Evolutionary conservation across 176 grass and related monocot species (phyloP).

Genomic region (Aegilops umbellulata): DNA sequence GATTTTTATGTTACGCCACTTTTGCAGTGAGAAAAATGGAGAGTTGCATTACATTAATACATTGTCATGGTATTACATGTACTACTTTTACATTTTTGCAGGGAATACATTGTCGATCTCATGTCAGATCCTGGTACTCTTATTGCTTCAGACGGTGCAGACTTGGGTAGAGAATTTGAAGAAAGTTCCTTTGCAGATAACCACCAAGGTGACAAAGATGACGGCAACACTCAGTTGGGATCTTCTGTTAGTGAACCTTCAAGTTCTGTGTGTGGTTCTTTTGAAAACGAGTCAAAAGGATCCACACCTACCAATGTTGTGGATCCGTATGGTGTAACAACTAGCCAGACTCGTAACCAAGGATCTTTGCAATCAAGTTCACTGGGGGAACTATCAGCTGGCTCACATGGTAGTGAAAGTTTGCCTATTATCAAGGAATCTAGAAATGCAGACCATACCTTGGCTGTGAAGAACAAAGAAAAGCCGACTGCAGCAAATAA

Average conservation of each 20-base stretch:
- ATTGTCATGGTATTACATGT: background rate
- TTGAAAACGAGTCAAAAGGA: constrained; percentile 38
- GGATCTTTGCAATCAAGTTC: constrained; percentile 41
- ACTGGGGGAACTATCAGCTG: constrained; percentile 33
- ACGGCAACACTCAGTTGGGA: constrained; percentile 32
- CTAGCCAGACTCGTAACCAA: constrained; percentile 28
- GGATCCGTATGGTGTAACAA: constrained; percentile 28
- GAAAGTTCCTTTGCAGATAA: constrained; percentile 43
- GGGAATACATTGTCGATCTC: constrained; percentile 95
- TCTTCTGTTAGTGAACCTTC: constrained; percentile 53
- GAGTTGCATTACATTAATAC: constrained; percentile 15
- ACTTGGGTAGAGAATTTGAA: constrained; percentile 58
- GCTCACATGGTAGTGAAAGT: constrained; percentile 35
- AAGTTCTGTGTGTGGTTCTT: constrained; percentile 47
- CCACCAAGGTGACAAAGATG: constrained; percentile 44
- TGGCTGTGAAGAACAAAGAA: constrained; percentile 37
- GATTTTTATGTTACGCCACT: background rate
- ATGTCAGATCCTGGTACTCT: constrained; percentile 96
- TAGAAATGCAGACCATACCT: constrained; percentile 29
- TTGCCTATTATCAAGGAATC: constrained; percentile 36
- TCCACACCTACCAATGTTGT: constrained; percentile 24
- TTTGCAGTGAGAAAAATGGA: background rate
- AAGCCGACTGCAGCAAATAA: constrained; percentile 33
- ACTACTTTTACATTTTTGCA: constrained; percentile 36
- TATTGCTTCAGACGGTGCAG: constrained; percentile 79